Evolutionary conservation across 768 basidiomycete genomes (phyloP), one percentile per base, ranked within the genome.

Genomic region (Hericium erinaceus): DNA sequence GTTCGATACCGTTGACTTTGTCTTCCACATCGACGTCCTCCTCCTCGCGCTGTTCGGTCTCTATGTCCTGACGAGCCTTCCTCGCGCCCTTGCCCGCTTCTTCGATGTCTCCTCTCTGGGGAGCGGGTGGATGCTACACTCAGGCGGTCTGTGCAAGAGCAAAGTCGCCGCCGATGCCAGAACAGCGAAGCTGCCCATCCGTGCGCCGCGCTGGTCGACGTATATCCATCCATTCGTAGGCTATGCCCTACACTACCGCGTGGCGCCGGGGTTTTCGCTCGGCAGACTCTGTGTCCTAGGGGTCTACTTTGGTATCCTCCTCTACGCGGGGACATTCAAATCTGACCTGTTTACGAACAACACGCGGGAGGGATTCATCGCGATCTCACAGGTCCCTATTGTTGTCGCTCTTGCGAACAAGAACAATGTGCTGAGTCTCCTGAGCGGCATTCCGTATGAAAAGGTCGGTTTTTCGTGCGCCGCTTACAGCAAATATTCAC

Each of bases 361-460:
- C 11, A 2, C 61, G 22, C 69, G 77, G 10, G 62, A 61, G 24
- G 76, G 72, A 18, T 65, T 64, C 46, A 68, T 79, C 6, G 72
- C 70, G 16, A 67, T 75, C 53, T 75, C 77, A 4, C 77, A 80
- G 60, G 69, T 80, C 16, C 79, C 79, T 3, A 60, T 76, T 26
- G 70, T 78, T 6, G 69, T 75, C 57, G 61, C 70, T 3, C 70
- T 81, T 3, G 77, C 74, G 3, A 74, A 75, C 22, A 83, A 82
- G 70, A 80, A 80, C 64, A 79, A 75, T 55, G 48, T 74, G 13
- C 48, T 80, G 13, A 70, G 74, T 15, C 65, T 73, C 57, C 56
- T 74, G 18, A 56, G 78, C 4, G 76, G 75, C 5, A 65, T 77
- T 55, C 74, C 77, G 2, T 80, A 80, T 61, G 79, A 79, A 58